Evolutionary conservation across 1,139 yeast species (phyloP).

Genomic region (Debaryomyces udenii): DNA sequence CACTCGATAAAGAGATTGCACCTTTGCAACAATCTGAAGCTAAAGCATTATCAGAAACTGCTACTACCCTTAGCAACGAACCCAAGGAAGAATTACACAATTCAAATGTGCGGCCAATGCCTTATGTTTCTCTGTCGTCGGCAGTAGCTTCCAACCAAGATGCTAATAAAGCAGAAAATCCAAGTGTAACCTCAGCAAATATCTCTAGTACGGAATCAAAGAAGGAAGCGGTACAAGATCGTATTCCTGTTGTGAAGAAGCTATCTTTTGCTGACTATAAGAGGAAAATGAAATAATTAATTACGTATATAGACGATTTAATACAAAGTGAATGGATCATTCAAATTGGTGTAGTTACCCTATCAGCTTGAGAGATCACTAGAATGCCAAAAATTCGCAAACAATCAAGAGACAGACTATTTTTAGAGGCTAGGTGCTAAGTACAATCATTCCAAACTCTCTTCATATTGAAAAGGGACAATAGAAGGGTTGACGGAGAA

Average conservation of each 20-base stretch:
- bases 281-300: constrained; percentile 56
- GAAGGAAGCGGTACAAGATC: constrained; percentile 4
- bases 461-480: too few relatives aligned
- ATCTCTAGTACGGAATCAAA: background rate
- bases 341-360: too few relatives aligned
- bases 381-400: too few relatives aligned
- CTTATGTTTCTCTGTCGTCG: background rate
- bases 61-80: background rate
- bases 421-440: too few relatives aligned
- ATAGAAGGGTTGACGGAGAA: too few relatives aligned
- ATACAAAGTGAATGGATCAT: too few relatives aligned
- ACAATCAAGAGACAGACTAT: too few relatives aligned
- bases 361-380: too few relatives aligned
- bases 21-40: background rate
- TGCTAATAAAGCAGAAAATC: constrained; percentile 8
- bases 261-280: constrained; percentile 83
- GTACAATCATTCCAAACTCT: too few relatives aligned
- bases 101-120: background rate
- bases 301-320: background rate
- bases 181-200: constrained; percentile 5
- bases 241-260: constrained; percentile 56
- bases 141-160: constrained; percentile 10
- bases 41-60: background rate
- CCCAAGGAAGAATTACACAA: background rate
- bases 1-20: background rate